Evolutionary conservation across 108 stramenopile genomes (phyloP).

Genomic region (Cyclostephanos invisitatus): DNA sequence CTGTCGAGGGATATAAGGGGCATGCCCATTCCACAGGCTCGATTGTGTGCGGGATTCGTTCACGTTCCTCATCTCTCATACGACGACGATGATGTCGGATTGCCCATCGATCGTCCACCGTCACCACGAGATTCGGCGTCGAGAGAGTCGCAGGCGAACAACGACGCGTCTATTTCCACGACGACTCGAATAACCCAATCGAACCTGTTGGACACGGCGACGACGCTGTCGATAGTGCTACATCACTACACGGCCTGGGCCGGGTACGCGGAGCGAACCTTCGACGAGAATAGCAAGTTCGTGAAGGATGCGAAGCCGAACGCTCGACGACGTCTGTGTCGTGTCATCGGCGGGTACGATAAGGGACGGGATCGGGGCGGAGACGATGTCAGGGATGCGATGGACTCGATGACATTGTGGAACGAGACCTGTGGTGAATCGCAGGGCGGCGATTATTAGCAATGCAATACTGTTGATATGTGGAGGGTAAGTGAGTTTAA

Average conservation of each 20-base stretch:
- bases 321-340: constrained; percentile 26
- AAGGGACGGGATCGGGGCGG: neutral
- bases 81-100: constrained; percentile 18
- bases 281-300: constrained; percentile 49
- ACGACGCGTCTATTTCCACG: neutral
- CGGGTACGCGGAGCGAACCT: constrained; percentile 44
- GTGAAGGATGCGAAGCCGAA: constrained; percentile 35
- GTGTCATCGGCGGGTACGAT: neutral
- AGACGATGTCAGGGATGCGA: neutral
- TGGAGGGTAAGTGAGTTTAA: neutral
- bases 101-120: constrained; percentile 2
- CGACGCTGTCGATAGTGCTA: constrained; percentile 67
- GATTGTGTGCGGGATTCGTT: constrained; percentile 65
- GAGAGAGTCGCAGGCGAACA: constrained; percentile 1
- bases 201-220: constrained; percentile 59
- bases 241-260: constrained; percentile 75
- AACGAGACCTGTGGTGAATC: neutral
- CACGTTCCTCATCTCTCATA: constrained; percentile 75
- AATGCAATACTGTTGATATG: neutral
- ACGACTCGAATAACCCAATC: constrained; percentile 17
- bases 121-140: neutral
- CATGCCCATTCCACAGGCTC: constrained; percentile 59
- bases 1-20: constrained; percentile 51
- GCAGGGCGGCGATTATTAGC: constrained; percentile 12
- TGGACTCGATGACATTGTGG: constrained; percentile 1